Evolutionary conservation across 2,329 filamentous ascomycete species (phyloP), one percentile per base, ranked within the genome.

Genomic region (Claviceps sorghi): DNA sequence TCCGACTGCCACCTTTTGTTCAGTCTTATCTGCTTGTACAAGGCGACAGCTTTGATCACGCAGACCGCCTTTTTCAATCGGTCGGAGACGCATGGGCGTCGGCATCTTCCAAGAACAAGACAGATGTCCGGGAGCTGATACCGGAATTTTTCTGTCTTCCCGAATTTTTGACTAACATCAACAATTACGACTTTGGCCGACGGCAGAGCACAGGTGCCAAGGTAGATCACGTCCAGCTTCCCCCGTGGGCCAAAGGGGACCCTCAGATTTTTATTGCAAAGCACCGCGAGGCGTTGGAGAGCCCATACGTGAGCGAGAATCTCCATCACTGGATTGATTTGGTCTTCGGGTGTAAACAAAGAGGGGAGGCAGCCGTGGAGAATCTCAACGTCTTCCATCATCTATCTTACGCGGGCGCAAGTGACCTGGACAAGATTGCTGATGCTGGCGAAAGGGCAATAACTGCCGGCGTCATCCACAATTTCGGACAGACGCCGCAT

Each of bases 131-230:
- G 58, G 93, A 98, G 65, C 74, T 98, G 26, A 97, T 89, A 19
- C 93, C 93, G 0, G 93, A 98, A 62, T 98, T 98, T 68, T 98
- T 95, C 71, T 98, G 91, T 60, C 76, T 98, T 1, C 90, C 93
- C 0, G 93, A 97, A 58, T 97, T 98, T 58, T 72, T 98, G 17
- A 84, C 82, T n/a, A 98, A 98, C 61, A 79, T 88, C 57, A 98
- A 98, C 61, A 80, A 82, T 4, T 98, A 95, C 68, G 89, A 97
- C 59, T 97, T 98, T 68, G 94, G 94, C 7, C 73, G 82, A 41
- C 81, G 88, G 22, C 90, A 97, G 65, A 89, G 87, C 49, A 83
- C 82, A 52, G 86, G 81, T 1, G 83, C 83, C 26, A 78, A 78
- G 36, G 90, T 98, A 26, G 87, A 95, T 62, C 78, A 90, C 54